Evolutionary conservation across 1,284 basidiomycete species (phyloP), one percentile per base, ranked within the genome.

Genomic region (Trametes hirsuta): DNA sequence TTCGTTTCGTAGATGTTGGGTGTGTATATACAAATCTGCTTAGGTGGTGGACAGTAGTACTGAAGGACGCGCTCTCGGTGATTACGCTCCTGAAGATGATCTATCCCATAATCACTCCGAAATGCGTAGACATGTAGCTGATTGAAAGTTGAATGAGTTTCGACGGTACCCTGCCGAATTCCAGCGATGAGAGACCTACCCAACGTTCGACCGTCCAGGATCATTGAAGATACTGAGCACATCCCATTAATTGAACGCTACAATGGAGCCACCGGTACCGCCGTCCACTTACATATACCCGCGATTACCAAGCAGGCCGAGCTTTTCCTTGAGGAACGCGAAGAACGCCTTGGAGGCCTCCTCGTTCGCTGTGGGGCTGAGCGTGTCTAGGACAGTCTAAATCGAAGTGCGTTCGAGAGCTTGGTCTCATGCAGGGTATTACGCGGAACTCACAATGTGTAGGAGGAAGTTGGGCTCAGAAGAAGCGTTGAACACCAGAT

Each of bases 401-500:
- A 36, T 53, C 39, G 25, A 30, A 24, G 21, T 21, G 2, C 18
- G 18, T 18, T 11, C 44, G 37, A 41, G 25, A 12, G n/a, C 11
- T 6, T 11, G 18, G 8, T 30, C 30, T 4, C 30, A 30, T 30
- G 8, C 30, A 8, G 30, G 5, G 30, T 8, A 8, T 30, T 30
- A 30, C 30, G 30, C 18, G 18, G 36, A 14, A 24, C 84, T 57
- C 61, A 89, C 88, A 58, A 88, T 74, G 47, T 70, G 74, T 62
- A 89, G 72, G 51, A 81, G 73, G 71, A 86, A 82, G 1, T 86
- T 84, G 25, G 87, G 88, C n/a, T 88, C 87, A 51, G 86, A 82
- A 9, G 81, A 81, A 6, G 86, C 87, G 15, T 68, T 75, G 69
- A 85, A 89, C 6, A 82, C 79, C 63, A 88, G 76, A 37, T 75